These are phyloP conservation scores for Trifolium subterraneum DNA, from an alignment of 306 rosid species.

Conservation along the genomic window DNA sequence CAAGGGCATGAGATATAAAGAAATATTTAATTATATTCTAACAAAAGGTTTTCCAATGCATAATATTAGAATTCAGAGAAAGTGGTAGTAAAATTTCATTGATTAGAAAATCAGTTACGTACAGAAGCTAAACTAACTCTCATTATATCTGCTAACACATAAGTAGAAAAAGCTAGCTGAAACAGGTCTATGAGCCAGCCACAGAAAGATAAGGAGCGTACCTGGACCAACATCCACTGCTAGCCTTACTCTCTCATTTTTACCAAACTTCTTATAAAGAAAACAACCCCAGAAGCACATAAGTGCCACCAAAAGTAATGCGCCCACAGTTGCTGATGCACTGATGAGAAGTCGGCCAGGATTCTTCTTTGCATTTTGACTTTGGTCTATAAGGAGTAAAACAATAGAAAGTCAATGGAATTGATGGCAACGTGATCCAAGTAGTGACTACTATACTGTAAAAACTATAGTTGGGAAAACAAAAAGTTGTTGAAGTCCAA, in stretches of 20 bases:
- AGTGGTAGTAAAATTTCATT: too few species aligned
- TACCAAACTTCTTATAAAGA: conserved; percentile 89
- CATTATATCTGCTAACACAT: too few species aligned
- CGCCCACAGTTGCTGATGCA: conserved; percentile 99
- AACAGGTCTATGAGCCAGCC: conserved; percentile 37
- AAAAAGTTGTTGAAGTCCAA: conserved; percentile 22
- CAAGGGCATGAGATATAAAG: conserved; percentile 11
- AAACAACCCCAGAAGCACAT: conserved; percentile 99
- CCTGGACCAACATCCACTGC: conserved; percentile 93
- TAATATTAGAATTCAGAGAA: too few species aligned
- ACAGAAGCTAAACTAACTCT: too few species aligned
- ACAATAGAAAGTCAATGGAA: conserved; percentile 32
- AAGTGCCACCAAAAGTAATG: conserved; percentile 95
- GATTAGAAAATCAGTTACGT: too few species aligned
- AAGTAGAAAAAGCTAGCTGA: conserved; percentile 33
- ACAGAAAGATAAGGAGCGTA: conserved; percentile 48
- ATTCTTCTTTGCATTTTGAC: conserved; percentile 71
- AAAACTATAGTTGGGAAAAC: conserved; percentile 24
- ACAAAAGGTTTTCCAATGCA: conserved; percentile 14
- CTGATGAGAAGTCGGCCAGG: conserved; percentile 92
- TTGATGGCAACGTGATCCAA: conserved; percentile 25
- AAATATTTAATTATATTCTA: background rate
- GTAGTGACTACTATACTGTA: conserved; percentile 30
- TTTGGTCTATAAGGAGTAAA: conserved; percentile 59
- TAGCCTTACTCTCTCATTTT: conserved; percentile 67